These are phyloP conservation scores for Heteromeles arbutifolia DNA, from an alignment of 306 rosid species.

Conservation along the genomic window DNA sequence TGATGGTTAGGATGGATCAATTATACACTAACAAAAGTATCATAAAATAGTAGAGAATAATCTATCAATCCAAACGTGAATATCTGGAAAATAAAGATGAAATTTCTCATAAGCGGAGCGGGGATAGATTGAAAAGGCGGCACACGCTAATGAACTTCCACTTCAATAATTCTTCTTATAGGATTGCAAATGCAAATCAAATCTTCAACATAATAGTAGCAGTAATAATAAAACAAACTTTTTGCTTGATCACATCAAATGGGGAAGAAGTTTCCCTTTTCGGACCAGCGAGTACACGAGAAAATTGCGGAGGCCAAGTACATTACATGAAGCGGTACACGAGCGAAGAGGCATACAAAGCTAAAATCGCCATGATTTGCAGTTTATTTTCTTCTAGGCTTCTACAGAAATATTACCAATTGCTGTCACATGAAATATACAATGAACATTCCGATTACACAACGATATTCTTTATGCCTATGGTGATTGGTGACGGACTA, in stretches of 20 bases:
- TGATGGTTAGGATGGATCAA: neutral
- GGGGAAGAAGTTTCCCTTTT: neutral
- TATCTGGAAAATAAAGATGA: neutral
- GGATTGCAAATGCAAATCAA: neutral
- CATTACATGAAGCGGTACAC: neutral
- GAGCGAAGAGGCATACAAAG: neutral
- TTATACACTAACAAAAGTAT: too few relatives aligned
- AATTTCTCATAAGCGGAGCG: too few relatives aligned
- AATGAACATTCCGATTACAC: conserved; percentile 6
- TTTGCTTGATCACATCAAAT: neutral
- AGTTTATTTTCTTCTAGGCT: conserved; percentile 8
- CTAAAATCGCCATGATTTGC: conserved; percentile 5
- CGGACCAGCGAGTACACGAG: neutral
- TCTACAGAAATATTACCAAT: conserved; percentile 10
- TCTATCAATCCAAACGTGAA: neutral
- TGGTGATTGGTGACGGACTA: conserved; percentile 3
- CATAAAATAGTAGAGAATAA: too few relatives aligned
- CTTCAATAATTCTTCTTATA: neutral
- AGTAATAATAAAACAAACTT: neutral
- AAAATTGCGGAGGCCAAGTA: neutral
- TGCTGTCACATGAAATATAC: conserved; percentile 17
- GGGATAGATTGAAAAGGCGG: too few relatives aligned
- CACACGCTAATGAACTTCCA: neutral
- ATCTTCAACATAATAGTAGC: neutral
- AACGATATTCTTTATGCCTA: neutral